These are phyloP conservation scores for Fusarium setosum DNA, from an alignment of 2,329 filamentous ascomycete species.

Conservation along the genomic window DNA sequence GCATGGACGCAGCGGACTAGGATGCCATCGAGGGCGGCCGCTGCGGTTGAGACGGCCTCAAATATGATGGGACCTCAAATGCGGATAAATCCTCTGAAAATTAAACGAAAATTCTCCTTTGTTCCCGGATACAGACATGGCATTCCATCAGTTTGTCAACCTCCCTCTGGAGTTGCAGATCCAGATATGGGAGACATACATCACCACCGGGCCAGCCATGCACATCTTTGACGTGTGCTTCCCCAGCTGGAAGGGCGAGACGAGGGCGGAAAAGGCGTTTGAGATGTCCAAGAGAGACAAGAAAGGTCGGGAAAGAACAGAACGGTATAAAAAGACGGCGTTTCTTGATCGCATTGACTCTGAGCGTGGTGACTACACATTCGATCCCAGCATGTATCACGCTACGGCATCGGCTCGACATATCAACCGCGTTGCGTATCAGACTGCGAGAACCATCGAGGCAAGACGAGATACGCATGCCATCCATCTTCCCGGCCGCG, in stretches of 20 bases:
- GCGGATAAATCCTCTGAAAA: no score
- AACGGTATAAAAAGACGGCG: slow-evolving; percentile 28
- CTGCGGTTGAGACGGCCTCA: not conserved
- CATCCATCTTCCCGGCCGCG: slow-evolving; percentile 40
- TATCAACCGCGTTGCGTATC: slow-evolving; percentile 20
- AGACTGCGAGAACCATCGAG: not conserved
- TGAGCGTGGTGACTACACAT: not conserved
- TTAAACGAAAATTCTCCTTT: not conserved
- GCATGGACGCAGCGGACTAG: no score
- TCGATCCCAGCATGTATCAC: slow-evolving; percentile 37
- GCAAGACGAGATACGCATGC: slow-evolving; percentile 24
- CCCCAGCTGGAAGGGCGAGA: slow-evolving; percentile 34
- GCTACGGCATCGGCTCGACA: slow-evolving; percentile 7
- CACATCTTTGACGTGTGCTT: slow-evolving; percentile 45
- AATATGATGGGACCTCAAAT: no score
- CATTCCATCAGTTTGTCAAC: slow-evolving; percentile 32
- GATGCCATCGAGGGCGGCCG: not conserved
- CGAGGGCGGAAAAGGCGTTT: slow-evolving; percentile 26
- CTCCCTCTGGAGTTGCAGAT: slow-evolving; percentile 40
- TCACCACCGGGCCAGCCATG: slow-evolving; percentile 34
- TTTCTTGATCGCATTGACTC: slow-evolving; percentile 35
- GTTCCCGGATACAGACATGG: slow-evolving; percentile 17
- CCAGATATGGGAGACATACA: slow-evolving; percentile 38
- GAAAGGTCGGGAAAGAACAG: slow-evolving; percentile 1
- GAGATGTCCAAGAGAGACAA: not conserved